Evolutionary conservation across 2,329 filamentous ascomycete species (phyloP).

Genomic region (Diaporthe amygdali): DNA sequence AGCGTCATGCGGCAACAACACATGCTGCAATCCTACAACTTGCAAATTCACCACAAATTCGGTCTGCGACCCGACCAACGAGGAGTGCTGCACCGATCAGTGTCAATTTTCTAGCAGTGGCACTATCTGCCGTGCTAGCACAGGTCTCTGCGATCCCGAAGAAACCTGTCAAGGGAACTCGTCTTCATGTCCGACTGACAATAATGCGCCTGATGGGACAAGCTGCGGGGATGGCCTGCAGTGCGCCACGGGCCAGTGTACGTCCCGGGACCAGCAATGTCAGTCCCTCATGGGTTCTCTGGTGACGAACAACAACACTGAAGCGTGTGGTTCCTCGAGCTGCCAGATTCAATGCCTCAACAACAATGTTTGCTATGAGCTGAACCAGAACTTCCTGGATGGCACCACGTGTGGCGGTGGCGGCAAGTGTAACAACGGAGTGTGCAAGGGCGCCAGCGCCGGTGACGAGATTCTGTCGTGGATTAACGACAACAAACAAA

Average conservation of each 20-base stretch:
- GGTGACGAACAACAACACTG: conserved; percentile 76
- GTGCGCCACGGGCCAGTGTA: conserved; percentile 94
- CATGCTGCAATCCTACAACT: conserved; percentile 83
- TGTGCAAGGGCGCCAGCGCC: conserved; percentile 74
- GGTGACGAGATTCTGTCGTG: conserved; percentile 75
- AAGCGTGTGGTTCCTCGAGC: conserved; percentile 74
- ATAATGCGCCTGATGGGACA: conserved; percentile 71
- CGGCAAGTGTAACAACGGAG: conserved; percentile 79
- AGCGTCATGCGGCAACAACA: conserved; percentile 72
- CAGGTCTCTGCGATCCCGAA: conserved; percentile 81
- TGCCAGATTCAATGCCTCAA: conserved; percentile 83
- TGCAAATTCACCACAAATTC: conserved; percentile 81
- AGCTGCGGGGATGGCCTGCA: conserved; percentile 76
- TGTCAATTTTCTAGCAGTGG: conserved; percentile 72
- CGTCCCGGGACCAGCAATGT: conserved; percentile 89
- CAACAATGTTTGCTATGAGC: conserved; percentile 68
- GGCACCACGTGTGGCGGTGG: conserved; percentile 84
- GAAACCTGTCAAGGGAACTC: conserved; percentile 80
- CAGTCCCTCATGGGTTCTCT: conserved; percentile 80
- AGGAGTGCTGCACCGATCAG: conserved; percentile 74
- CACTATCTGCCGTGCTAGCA: conserved; percentile 81
- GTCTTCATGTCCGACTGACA: conserved; percentile 76
- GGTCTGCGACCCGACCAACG: conserved; percentile 81
- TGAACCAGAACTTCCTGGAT: conserved; percentile 93
- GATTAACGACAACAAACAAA: conserved; percentile 76